A percentile compares a stretch with the other conserved stretches of the same genome.
phyloP scores from a whole-genome alignment of 2,329 filamentous ascomycete species.

The Pseudocercospora fuligena region DNA sequence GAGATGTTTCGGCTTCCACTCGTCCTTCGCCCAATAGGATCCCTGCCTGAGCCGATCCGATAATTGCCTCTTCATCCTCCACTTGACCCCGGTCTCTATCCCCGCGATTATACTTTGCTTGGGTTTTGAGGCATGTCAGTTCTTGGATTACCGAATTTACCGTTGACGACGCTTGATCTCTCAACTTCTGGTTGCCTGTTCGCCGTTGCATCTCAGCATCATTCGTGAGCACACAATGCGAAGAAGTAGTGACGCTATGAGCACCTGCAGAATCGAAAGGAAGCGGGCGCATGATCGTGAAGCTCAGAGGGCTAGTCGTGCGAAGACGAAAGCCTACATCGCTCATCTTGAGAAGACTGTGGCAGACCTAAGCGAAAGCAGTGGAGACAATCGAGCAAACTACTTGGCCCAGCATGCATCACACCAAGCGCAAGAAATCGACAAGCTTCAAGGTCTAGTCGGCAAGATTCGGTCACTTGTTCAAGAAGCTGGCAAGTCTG shows the following conservation, averaged over 20 bases:
- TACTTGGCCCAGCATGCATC: slow-evolving; percentile 32
- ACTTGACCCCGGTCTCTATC: not conserved
- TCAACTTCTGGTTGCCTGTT: not conserved
- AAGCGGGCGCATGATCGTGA: slow-evolving; percentile 32
- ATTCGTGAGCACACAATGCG: slow-evolving; percentile 14
- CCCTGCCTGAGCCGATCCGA: slow-evolving; percentile 1
- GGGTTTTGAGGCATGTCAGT: not conserved
- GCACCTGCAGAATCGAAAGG: slow-evolving; percentile 33
- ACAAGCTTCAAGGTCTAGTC: slow-evolving; percentile 29
- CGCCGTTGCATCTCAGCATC: not conserved
- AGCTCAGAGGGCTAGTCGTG: slow-evolving; percentile 30
- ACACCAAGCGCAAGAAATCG: slow-evolving; percentile 31
- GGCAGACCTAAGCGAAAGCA: slow-evolving; percentile 28
- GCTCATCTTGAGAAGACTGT: slow-evolving; percentile 33
- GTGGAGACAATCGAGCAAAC: slow-evolving; percentile 26
- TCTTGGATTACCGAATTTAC: slow-evolving; percentile 6
- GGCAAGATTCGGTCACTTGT: slow-evolving; percentile 30
- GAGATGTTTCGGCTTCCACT: slow-evolving; percentile 3
- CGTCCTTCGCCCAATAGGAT: not conserved
- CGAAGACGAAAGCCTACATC: slow-evolving; percentile 33
- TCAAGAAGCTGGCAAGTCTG: slow-evolving; percentile 28
- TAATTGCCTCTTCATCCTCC: slow-evolving; percentile 1
- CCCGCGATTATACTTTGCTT: slow-evolving; percentile 12
- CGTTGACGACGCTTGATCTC: not conserved
- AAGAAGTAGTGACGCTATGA: slow-evolving; percentile 25